Evolutionary conservation across 805 yeast species (phyloP), one percentile per base, ranked within the genome.

Genomic region (Ogataea pignaliae): DNA sequence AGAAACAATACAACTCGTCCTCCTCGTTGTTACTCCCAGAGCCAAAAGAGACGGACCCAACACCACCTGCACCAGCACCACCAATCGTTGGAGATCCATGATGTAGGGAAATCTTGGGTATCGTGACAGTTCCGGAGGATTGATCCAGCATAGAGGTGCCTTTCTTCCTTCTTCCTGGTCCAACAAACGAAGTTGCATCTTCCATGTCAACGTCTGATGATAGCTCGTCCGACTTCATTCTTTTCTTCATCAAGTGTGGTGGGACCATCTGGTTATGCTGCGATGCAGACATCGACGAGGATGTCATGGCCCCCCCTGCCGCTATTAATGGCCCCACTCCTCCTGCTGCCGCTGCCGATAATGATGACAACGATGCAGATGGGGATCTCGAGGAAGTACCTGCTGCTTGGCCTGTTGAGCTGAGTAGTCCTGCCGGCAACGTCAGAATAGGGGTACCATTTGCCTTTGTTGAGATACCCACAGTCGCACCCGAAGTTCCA

Each of bases 1-100:
- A 91, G 67, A 86, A 85, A 64, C 99, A 91, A 63, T 91, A 91
- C 41, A 79, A 54, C 40, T 79, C 83, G 45, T 79, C 81, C 48
- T 83, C 88, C 45, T 81, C 86, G 40, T 76, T 83, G 26, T 44
- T 33, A n/a, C 15, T 29, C 14, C 71, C 49, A 37, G 44, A 47
- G 11, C 39, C 39, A 28, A 36, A 36, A 9, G 35, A 33, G 3
- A 34, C 40, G 10, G 28, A 59, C 57, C 45, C 56, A 41, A 46
- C 41, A 10, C 53, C 53, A 35, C 42, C 56, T 16, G 32, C 39
- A 12, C 41, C 45, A 33, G 31, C 31, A 21, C 26, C 26, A 21
- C 26, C 26, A 31, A 10, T n/a, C 7, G 16, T 15, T 29, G 11
- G 29, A 11, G n/a, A 3, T 16, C 12, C 33, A 12, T 12, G 33